Evolutionary conservation across 2,329 filamentous ascomycete species (phyloP), one percentile per base, ranked within the genome.

Genomic region (Tolypocladium tropicale): DNA sequence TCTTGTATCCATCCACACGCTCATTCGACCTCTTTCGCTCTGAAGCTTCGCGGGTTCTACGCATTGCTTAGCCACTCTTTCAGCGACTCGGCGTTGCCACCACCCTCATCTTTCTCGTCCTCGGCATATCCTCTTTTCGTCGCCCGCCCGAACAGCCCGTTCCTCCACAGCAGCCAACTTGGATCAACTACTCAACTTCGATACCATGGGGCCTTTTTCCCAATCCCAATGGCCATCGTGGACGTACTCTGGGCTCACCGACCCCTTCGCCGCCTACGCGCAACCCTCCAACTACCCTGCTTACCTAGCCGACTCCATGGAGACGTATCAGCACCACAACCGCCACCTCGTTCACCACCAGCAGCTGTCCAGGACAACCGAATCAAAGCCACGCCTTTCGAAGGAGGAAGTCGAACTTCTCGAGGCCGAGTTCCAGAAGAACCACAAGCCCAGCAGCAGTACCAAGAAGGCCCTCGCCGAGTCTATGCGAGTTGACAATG

Each of bases 361-460:
- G 23, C 69, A 72, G 49, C 68, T 73, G 65, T 68, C 70, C 53
- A 69, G 73, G 61, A 70, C 70, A 25, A 74, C 72, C 55, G 74
- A 79, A 60, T 75, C 78, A 14, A 81, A 80, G 63, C 77, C 78
- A 25, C 72, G 78, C 34, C 70, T 83, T 33, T 79, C 79, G 55
- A 83, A 82, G 65, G 79, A 82, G 53, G 80, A 83, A 65, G 80
- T 83, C 10, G 79, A 82, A 59, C 66, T 80, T 52, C 71, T 85
- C 33, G 83, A 86, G 63, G 74, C 76, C 36, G 81, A 84, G 65
- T 86, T 85, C 61, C 75, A 79, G 58, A 81, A 82, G 66, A 85
- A 85, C 65, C 79, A 80, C 60, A 86, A 86, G 69, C 83, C 83
- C 11, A 83, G 79, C 54, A 84, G 81, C 67, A 81, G 76, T 56